phyloP scores from a whole-genome alignment of 2,329 filamentous ascomycete genomes.

The Fusarium newnesense region DNA sequence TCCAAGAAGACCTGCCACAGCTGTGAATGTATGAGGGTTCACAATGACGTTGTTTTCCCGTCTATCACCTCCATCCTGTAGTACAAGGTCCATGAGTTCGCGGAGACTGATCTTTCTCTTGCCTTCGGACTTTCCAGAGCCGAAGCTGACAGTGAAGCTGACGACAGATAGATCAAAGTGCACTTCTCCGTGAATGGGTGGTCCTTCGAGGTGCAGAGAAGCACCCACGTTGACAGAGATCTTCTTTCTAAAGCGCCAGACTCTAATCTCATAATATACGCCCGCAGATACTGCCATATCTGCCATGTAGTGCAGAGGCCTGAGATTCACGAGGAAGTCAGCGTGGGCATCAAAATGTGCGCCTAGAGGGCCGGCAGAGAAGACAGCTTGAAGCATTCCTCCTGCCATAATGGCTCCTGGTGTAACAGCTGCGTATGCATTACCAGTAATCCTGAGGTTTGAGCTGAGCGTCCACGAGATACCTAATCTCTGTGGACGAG shows the following conservation, averaged over 20 bases:
- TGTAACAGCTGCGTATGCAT: background rate
- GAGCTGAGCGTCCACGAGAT: background rate
- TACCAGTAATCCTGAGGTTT: background rate
- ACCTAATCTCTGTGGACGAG: background rate
- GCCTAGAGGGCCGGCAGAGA: fast-evolving
- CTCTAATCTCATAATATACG: background rate
- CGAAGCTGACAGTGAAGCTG: background rate
- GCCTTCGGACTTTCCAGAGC: fast-evolving
- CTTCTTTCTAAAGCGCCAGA: background rate
- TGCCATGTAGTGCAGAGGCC: fast-evolving
- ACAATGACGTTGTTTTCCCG: background rate
- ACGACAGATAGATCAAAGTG: background rate
- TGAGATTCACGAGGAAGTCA: background rate
- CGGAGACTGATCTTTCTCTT: fast-evolving
- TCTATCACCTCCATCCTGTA: background rate
- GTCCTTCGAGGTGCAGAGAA: background rate
- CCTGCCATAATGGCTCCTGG: background rate
- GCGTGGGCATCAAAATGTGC: background rate
- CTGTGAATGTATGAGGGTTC: background rate
- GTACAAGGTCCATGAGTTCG: background rate
- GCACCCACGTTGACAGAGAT: background rate
- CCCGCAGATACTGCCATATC: background rate
- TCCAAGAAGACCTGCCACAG: background rate
- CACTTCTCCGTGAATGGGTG: background rate
- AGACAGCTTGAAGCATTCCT: background rate